phyloP scores from a whole-genome alignment of 208 protist species.

The Wallacemonas collosoma region DNA sequence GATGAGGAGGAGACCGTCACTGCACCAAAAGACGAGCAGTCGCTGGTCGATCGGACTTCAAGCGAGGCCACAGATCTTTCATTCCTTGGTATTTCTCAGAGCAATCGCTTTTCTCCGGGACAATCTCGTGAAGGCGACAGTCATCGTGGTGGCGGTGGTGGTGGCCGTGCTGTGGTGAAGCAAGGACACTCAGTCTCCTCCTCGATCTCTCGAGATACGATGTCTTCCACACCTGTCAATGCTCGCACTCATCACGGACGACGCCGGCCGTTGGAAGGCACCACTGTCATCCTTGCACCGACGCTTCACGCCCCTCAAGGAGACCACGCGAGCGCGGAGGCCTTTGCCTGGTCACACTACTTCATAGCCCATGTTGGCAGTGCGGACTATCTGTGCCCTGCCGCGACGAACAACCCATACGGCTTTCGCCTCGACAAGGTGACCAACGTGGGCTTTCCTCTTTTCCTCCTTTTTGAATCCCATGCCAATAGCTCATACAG shows the following conservation, averaged over 20 bases:
- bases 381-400: conserved; percentile 60
- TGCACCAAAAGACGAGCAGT: not conserved
- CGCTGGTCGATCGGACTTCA: not conserved
- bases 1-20: not conserved
- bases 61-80: not conserved
- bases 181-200: not conserved
- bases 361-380: conserved; percentile 74
- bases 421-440: conserved; percentile 77
- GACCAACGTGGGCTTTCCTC: conserved; percentile 58
- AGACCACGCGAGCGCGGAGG: conserved; percentile 55
- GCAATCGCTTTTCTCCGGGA: not conserved
- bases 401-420: conserved; percentile 43
- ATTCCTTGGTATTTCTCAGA: not conserved
- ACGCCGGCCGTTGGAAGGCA: conserved; percentile 19
- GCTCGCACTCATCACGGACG: not conserved
- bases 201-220: not conserved
- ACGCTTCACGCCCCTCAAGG: conserved; percentile 19
- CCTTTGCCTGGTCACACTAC: conserved; percentile 56
- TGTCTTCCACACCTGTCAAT: not conserved
- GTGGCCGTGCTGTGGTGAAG: not conserved
- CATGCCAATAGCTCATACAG: conserved; percentile 35
- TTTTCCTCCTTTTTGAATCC: conserved; percentile 71
- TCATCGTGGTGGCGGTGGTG: not conserved
- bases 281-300: conserved; percentile 43
- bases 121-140: not conserved